A percentile compares a stretch with the other conserved stretches of the same genome.
These are phyloP conservation scores for Orbilia ellipsospora DNA, from an alignment of 2,329 filamentous ascomycete genomes.

Conservation along the genomic window DNA sequence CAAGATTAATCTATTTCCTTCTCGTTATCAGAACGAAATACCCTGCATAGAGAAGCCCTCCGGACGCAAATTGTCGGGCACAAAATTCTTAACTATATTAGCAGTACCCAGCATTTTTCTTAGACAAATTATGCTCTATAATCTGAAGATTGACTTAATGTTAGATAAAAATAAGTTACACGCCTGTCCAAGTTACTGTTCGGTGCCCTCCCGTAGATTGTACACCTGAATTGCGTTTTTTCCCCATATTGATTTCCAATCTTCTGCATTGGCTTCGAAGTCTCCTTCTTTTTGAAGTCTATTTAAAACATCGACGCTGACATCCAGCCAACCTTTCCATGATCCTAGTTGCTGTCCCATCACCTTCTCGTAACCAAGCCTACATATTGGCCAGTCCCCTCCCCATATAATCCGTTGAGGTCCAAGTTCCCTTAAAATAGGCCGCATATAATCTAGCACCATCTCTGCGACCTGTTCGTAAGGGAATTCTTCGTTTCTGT, in stretches of 20 bases:
- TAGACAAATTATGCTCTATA: no score
- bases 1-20: no score
- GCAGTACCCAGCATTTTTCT: no score
- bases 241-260: conserved; percentile 41
- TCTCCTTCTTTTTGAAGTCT: conserved; percentile 15
- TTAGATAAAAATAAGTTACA: no score
- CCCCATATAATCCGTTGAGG: conserved; percentile 83
- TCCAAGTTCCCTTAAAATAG: conserved; percentile 78
- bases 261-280: background rate
- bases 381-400: conserved; percentile 93
- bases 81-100: no score
- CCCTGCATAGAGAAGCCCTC: no score
- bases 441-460: conserved; percentile 61
- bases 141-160: no score
- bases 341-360: conserved; percentile 24
- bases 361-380: conserved; percentile 67
- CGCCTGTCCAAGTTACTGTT: no score
- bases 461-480: conserved; percentile 21
- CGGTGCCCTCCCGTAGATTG: no score
- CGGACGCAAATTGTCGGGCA: no score
- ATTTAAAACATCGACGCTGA: background rate
- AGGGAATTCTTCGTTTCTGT: conserved; percentile 4
- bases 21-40: no score
- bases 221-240: conserved; percentile 17
- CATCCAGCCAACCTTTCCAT: conserved; percentile 23